phyloP scores from a whole-genome alignment of 2,329 filamentous ascomycete species.

The Ascochyta koolunga region DNA sequence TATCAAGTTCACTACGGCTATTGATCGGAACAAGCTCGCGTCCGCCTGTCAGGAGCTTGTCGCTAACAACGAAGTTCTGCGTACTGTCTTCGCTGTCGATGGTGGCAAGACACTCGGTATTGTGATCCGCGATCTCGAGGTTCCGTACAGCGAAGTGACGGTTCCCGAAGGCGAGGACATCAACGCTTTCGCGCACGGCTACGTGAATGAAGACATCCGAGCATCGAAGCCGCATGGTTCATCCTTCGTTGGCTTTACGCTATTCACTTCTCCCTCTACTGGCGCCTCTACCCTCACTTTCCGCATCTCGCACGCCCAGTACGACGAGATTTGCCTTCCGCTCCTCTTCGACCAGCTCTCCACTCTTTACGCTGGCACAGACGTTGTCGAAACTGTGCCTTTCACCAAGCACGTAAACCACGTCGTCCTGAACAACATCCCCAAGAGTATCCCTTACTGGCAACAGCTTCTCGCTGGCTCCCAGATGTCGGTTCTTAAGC shows the following conservation, averaged over 20 bases:
- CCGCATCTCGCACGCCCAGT: conserved; percentile 72
- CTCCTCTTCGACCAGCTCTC: conserved; percentile 67
- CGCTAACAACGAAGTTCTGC: conserved; percentile 66
- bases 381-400: conserved; percentile 41
- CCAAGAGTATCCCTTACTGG: conserved; percentile 66
- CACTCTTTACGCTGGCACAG: conserved; percentile 55
- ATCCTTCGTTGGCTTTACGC: conserved; percentile 44
- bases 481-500: conserved; percentile 52
- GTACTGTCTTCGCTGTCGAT: conserved; percentile 66
- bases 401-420: conserved; percentile 56
- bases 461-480: conserved; percentile 62
- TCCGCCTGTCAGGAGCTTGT: conserved; percentile 63
- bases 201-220: conserved; percentile 63
- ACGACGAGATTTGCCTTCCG: conserved; percentile 71
- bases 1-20: conserved; percentile 62
- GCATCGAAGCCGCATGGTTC: conserved; percentile 64
- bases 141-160: conserved; percentile 52
- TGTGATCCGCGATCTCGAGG: conserved; percentile 61
- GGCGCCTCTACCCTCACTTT: conserved; percentile 59
- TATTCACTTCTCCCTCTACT: conserved; percentile 66
- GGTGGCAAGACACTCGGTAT: conserved; percentile 61
- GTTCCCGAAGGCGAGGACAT: conserved; percentile 55
- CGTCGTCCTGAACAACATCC: conserved; percentile 47
- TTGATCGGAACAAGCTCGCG: conserved; percentile 59
- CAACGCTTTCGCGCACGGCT: conserved; percentile 58